Evolutionary conservation across 1,139 yeast genomes (phyloP).

Genomic region (Protomyces arabidopsidicola): DNA sequence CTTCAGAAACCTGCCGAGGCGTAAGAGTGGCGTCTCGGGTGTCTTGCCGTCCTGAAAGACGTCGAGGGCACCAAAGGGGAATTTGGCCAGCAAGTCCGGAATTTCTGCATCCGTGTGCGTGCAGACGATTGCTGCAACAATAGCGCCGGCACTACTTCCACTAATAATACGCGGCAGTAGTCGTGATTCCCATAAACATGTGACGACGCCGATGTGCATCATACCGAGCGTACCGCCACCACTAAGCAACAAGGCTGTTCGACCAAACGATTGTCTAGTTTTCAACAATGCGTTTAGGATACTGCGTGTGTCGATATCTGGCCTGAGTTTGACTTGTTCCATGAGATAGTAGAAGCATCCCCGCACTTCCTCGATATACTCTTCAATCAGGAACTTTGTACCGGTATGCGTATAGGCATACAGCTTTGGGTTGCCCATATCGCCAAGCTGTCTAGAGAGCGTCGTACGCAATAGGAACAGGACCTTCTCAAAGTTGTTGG

Average conservation of each 20-base stretch:
- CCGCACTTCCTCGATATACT: slow-evolving; percentile 74
- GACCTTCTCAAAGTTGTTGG: slow-evolving; percentile 56
- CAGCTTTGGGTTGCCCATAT: slow-evolving; percentile 75
- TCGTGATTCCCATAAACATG: slow-evolving; percentile 67
- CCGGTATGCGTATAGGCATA: slow-evolving; percentile 80
- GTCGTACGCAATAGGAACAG: slow-evolving; percentile 74
- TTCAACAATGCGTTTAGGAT: slow-evolving; percentile 75
- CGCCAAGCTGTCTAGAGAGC: slow-evolving; percentile 80
- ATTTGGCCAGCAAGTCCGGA: slow-evolving; percentile 49
- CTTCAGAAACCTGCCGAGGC: slow-evolving; percentile 60
- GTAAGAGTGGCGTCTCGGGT: slow-evolving; percentile 48
- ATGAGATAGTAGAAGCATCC: slow-evolving; percentile 52
- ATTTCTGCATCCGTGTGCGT: slow-evolving; percentile 75
- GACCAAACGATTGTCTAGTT: slow-evolving; percentile 84
- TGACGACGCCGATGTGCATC: slow-evolving; percentile 85
- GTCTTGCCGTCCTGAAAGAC: slow-evolving; percentile 49
- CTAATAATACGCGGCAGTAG: slow-evolving; percentile 84
- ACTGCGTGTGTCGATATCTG: slow-evolving; percentile 55
- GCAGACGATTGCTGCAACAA: slow-evolving; percentile 83
- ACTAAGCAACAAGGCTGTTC: slow-evolving; percentile 84
- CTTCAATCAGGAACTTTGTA: slow-evolving; percentile 76
- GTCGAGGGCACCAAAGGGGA: slow-evolving; percentile 49
- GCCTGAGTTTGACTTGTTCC: slow-evolving; percentile 29
- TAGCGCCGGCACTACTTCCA: slow-evolving; percentile 95
- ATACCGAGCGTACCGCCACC: slow-evolving; percentile 96